Evolutionary conservation across 768 basidiomycete genomes (phyloP), one percentile per base, ranked within the genome.

Genomic region (Hortiboletus campestris): DNA sequence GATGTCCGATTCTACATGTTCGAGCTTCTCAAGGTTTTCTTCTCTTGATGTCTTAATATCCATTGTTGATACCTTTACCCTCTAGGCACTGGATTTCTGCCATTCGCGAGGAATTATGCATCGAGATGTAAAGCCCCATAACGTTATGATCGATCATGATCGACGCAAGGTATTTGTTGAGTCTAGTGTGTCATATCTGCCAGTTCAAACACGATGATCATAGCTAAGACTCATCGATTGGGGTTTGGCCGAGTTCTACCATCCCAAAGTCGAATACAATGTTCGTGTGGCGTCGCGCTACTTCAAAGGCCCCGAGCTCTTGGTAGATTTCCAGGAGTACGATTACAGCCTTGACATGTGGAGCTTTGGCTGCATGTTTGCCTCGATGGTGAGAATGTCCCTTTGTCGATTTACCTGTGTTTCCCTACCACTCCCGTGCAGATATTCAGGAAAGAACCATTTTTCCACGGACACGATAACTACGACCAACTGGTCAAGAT

Each of bases 31-130:
- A 98, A 98, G 82, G 91, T 85, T 63, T 51, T 70, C 62, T 28
- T 53, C 46, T 41, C 32, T 35, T 31, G 62, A 50, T 57, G 41
- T 31, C 32, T 34, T 34, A 29, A 43, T 48, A 25, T 46, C 32
- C 45, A 29, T 49, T 16, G 28, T 52, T 31, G 34, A 47, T 41
- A 7, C 45, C 45, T 38, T 52, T 22, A 12, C 49, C 48, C 43
- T 46, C 40, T 56, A 93, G 91, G 96, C 96, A 5, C 77, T 98
- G 69, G 96, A 98, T 74, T 98, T 86, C 72, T 98, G 96, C 66
- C 96, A 98, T 73, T 98, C 96, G 31, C 94, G 95, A 65, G 96
- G 96, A 10, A 98, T 98, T 71, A 98, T 98, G 94, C 95, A 98
- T 71, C 80, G 96, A 63, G 96, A 98, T 70, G 96, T 98, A 55